Evolutionary conservation across 2,329 filamentous ascomycete species (phyloP), one percentile per base, ranked within the genome.

Genomic region (Thielaviopsis euricoi): DNA sequence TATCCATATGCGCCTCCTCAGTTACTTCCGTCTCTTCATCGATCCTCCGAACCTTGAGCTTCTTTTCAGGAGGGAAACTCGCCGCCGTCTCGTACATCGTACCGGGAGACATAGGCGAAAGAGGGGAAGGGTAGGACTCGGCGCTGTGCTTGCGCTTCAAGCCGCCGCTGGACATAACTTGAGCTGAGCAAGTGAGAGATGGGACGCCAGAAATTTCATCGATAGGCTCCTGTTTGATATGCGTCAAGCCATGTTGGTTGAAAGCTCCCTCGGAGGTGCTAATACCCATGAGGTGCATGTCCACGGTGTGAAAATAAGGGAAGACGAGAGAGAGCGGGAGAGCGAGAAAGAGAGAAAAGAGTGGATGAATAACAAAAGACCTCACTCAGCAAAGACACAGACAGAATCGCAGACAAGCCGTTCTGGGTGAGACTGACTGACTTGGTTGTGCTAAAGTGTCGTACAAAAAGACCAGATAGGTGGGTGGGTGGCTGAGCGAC

Each of bases 101-200:
- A n/a, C 55, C 55, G 13, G 58, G 58, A 5, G 58, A 60, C 19
- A 60, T 21, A 6, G 58, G 58, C 23, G 58, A 60, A 15, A 60
- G 19, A 22, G 58, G 58, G 13, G 52, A 53, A 12, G 52, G 46
- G 33, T 60, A 60, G 12, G 55, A 51, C 40, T 57, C 54, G 12
- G 58, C 56, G 49, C 52, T 56, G 37, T 60, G 58, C 46, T 60
- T 60, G 55, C 58, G 58, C 52, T 60, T 60, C 50, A 57, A 21
- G 25, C 55, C 55, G 10, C 48, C 22, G 29, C 49, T 43, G 21
- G 49, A 43, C 21, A 49, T 37, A 15, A 51, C 17, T 21, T 17
- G 48, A 43, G 21, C 49, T 17, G 52, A 53, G 53, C 46, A 48
- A 33, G 53, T 26, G 7, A 51, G 51, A 55, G 12, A 51, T 55